Conservation (phyloP, 208 protist species). For the Leishmania tropica region DNA sequence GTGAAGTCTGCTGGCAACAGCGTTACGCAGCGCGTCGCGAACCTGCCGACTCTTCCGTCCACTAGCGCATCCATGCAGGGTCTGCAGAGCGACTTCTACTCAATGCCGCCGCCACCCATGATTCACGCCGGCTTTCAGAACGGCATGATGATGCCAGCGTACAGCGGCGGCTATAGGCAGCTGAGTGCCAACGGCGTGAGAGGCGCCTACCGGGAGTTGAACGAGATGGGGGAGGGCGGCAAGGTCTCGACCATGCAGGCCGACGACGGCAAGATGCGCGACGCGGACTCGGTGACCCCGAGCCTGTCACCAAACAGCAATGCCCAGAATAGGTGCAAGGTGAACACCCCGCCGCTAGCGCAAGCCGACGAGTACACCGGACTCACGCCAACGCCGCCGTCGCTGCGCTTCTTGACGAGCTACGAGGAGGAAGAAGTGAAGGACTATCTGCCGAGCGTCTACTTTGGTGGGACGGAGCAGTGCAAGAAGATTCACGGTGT, state of each 20-base stretch:
- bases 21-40: constrained; percentile 2
- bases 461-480: constrained; percentile 61
- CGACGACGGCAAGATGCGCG: constrained; percentile 1
- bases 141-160: background rate
- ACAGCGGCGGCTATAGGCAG: background rate
- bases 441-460: constrained; percentile 62
- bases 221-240: background rate
- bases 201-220: constrained; percentile 4
- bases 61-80: background rate
- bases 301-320: background rate
- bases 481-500: constrained; percentile 62
- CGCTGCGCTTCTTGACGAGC: constrained; percentile 45
- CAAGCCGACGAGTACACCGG: constrained; percentile 14
- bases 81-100: background rate
- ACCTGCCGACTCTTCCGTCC: constrained; percentile 8
- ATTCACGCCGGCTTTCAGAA: background rate
- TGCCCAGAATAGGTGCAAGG: constrained; percentile 21
- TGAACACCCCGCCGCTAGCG: constrained; percentile 22
- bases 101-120: constrained; percentile 4
- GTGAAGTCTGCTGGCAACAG: constrained; percentile 3
- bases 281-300: constrained; percentile 10
- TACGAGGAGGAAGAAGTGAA: constrained; percentile 77
- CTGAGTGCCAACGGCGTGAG: constrained; percentile 4
- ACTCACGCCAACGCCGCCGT: constrained; percentile 25
- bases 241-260: background rate